Evolutionary conservation across 306 rosid species (phyloP), one percentile per base, ranked within the genome.

Genomic region (Cercis canadensis): DNA sequence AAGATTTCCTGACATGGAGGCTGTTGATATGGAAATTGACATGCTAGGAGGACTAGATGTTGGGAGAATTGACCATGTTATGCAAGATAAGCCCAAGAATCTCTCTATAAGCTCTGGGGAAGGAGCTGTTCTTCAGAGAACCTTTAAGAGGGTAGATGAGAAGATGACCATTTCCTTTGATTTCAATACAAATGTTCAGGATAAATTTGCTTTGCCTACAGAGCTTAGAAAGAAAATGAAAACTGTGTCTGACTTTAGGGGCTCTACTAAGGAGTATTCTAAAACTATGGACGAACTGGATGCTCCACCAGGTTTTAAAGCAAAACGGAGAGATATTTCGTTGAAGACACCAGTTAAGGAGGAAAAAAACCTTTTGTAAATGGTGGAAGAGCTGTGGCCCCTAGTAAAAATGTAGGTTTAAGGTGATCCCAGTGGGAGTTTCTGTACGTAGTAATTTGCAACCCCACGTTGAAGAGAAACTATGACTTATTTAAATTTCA

Each of bases 11-110:
- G 56, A 62, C 5, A 64, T 59, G 66, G 57, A 67, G 47, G 73
- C 24, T 11, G 60, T 44, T 53, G 82, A 78, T 46, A 92, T 85
- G 92, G 89, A 80, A 29, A 41, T 86, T 15, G 91, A 82, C 65
- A 83, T 83, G 88, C n/a, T 75, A 4, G 86, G 82, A 43, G 96
- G 88, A 69, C 17, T 52, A 40, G 67, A 56, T 2, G 69, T 81
- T 13, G 88, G 76, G 16, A 83, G 62, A 74, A 56, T 49, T 43
- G 88, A 82, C 68, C 5, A 16, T 32, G 60, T 69, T 72, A 11
- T 10, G 5, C 80, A 57, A 49, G 54, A 65, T 50, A 44, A 74
- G 47, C 53, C 66, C 5, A 55, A 6, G 41, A 53, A 15, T 58
- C 18, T 41, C 41, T 70, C 67, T 18, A 41, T 56, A 29, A 16